Conservation (phyloP, 1,284 basidiomycete species). For the Entoloma clypeatum region DNA sequence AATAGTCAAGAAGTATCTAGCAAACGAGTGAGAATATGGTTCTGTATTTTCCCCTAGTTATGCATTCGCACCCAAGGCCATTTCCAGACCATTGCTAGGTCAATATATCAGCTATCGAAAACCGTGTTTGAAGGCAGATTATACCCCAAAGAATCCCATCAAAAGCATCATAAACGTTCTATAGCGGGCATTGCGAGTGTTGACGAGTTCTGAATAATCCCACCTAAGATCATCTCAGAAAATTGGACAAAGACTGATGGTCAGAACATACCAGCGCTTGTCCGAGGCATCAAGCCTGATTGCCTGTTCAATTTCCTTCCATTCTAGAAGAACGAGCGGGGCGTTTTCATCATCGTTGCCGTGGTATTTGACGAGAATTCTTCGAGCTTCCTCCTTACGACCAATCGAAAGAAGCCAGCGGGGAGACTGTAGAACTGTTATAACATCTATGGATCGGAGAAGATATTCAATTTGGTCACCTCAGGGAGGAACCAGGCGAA, state of each 20-base stretch:
- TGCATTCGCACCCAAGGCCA: slow-evolving; percentile 39
- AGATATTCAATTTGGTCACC: slow-evolving; percentile 22
- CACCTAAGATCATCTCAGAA: slow-evolving; percentile 29
- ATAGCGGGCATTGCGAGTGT: slow-evolving; percentile 44
- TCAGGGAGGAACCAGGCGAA: slow-evolving; percentile 46
- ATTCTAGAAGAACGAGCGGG: slow-evolving; percentile 51
- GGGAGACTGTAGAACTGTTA: slow-evolving; percentile 35
- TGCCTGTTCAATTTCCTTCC: slow-evolving; percentile 52
- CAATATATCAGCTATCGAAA: background rate
- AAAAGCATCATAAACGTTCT: slow-evolving; percentile 46
- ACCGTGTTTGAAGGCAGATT: background rate
- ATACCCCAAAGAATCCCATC: slow-evolving; percentile 48
- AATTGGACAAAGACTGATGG: background rate
- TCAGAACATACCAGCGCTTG: slow-evolving; percentile 46
- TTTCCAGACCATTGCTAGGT: slow-evolving; percentile 47
- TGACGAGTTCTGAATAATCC: slow-evolving; percentile 47
- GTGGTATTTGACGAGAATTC: slow-evolving; percentile 52
- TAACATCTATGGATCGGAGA: background rate
- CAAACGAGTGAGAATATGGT: background rate
- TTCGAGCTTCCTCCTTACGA: slow-evolving; percentile 44
- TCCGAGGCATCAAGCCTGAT: slow-evolving; percentile 53
- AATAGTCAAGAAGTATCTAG: slow-evolving; percentile 42
- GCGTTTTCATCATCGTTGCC: slow-evolving; percentile 43
- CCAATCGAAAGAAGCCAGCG: slow-evolving; percentile 55
- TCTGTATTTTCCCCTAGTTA: background rate